Base-by-base conservation (phyloP, 2,329 filamentous ascomycete species). In the Sarocladiaceae sp. region DNA sequence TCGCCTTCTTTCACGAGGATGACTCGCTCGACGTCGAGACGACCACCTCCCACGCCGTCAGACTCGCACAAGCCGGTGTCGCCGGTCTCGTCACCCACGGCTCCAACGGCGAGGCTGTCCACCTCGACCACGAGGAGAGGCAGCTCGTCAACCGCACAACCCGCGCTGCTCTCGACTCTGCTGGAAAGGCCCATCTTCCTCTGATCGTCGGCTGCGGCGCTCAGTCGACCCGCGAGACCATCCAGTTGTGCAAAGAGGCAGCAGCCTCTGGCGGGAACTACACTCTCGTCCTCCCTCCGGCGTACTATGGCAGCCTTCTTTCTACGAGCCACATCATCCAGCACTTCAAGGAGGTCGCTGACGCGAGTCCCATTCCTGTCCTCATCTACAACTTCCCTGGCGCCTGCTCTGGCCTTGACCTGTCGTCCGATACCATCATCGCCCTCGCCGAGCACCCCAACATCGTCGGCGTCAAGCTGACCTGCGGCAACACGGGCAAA, bases 91-190 rank as follows among this genome's bases (percentile, higher is more conserved):
- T 85, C 16, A 80, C 78, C 3, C 82, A 85, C 59, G 82, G 83
- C 31, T 84, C 80, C 54, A 88, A 87, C 57, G 84, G 83, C 54
- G 84, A 88, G 64, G 83, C 83, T 0, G 81, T 83, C 3, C 82
- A 87, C 56, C 69, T 87, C 9, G 75, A 76, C 43, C 77, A 76
- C 50, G 69, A 74, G n/a, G 83, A 88, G 61, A 74, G 83, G 40
- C 73, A 75, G 43, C 64, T 72, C 44, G 70, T 87, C 50, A 84
- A 78, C n/a, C 66, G 65, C 44, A 69, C 75, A 18, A 84, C 80
- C 3, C 74, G 80, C 15, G 68, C 72, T 48, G 79, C 79, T 16
- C 67, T 86, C 6, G 72, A 82, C 53, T 66, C 71, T 15, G 69
- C 72, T 18, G 76, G 78, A 6, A 77, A 72, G 53, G 53, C 62